Base-by-base conservation (phyloP, 768 basidiomycete genomes). In the Stropharia rugosoannulata region DNA sequence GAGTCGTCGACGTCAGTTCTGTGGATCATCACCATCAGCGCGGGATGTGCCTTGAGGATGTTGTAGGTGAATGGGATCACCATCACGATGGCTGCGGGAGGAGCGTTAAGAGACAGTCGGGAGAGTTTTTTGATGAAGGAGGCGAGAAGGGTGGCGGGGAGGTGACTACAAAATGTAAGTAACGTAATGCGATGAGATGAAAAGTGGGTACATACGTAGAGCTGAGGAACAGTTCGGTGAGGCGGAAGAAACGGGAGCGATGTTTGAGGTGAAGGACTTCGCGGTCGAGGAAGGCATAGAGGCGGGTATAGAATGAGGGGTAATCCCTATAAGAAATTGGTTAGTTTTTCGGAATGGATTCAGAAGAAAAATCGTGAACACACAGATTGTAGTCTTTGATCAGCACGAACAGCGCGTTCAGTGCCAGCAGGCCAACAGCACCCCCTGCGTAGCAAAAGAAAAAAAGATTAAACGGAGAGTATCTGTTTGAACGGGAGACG, bases 11-110 rank as follows among this genome's bases (percentile, higher is more conserved):
- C 74, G 18, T 75, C 76, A 3, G 70, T 65, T 15, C 87, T 83
- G 68, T 98, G 97, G 36, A 98, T 91, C 89, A 98, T 90, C 32
- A 75, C 74, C 95, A 98, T 97, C 58, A 95, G 80, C 0, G 87
- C 84, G 3, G 95, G 95, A 69, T 98, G 96, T 8, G 83, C 77
- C 69, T 97, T 97, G 63, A 99, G 81, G 49, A 95, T 77, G 60
- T 98, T 98, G 74, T 98, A 98, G 6, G 88, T 86, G 73, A 98
- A 92, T 2, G 97, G 95, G 41, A 99, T 84, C 63, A 92, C 76
- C 79, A 95, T 89, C 55, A 99, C 80, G 29, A 97, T 86, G 0
- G 90, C 95, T 12, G 95, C 86, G 7, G 97, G 95, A 0, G 95
- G 91, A 0, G 95, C 93, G 29, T 77, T 75, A 10, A 98, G 79